phyloP scores from a whole-genome alignment of 345 rosid genomes.

The Lumnitzera littorea region DNA sequence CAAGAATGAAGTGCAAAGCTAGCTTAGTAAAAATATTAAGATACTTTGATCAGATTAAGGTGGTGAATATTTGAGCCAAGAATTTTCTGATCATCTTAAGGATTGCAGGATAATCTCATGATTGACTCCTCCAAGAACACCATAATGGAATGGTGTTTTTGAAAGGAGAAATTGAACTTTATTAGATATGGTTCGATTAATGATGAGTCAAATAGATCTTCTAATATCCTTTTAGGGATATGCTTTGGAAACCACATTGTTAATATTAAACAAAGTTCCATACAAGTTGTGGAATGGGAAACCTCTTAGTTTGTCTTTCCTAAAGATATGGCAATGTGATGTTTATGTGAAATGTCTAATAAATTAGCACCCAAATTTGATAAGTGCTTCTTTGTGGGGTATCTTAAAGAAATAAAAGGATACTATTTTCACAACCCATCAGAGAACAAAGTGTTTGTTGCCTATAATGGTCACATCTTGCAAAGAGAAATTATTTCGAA shows the following conservation, averaged over 20 bases:
- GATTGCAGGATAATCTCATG: background rate
- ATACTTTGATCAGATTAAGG: too few species aligned
- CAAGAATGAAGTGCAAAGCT: too few species aligned
- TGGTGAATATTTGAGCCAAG: too few species aligned
- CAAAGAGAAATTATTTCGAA: background rate
- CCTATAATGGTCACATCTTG: too few species aligned
- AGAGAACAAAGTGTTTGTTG: background rate
- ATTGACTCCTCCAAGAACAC: background rate
- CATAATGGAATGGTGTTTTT: background rate
- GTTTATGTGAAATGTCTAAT: background rate
- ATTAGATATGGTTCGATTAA: too few species aligned
- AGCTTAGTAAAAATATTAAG: too few species aligned
- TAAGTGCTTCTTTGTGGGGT: too few species aligned
- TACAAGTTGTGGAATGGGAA: too few species aligned
- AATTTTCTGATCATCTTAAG: background rate
- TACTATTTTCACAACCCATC: background rate
- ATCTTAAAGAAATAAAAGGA: background rate
- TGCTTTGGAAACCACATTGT: background rate
- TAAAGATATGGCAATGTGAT: background rate
- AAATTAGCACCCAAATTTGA: background rate
- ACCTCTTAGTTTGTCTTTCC: background rate
- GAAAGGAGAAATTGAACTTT: background rate
- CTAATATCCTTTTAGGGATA: too few species aligned
- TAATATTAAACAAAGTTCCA: background rate
- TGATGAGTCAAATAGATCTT: too few species aligned